Evolutionary conservation across 116 monocot genomes (phyloP), one percentile per base, ranked within the genome.

Genomic region (Cymodocea nodosa): DNA sequence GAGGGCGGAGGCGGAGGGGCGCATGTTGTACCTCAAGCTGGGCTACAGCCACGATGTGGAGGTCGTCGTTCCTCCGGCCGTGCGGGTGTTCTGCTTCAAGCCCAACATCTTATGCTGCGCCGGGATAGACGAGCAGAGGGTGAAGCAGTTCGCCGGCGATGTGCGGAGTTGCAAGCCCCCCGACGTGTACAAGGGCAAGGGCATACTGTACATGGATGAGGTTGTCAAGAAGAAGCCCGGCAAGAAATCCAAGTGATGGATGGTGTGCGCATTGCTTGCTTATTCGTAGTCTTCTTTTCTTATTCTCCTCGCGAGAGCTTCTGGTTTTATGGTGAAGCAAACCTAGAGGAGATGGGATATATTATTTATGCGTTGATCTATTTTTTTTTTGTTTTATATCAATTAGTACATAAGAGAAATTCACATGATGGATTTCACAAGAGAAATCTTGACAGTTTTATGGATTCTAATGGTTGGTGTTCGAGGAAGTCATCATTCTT

Each of bases 181-280:
- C 7, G 94, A 94, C 44, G 85, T 82, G 23, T 94, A 94, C 84
- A 94, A 90, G 58, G 94, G 94, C 22, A 94, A 94, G 71, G 94
- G 87, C 4, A 85, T 90, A 30, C 37, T 90, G 84, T 94, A 90
- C 70, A 78, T 87, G 51, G 94, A 94, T 60, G 94, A 94, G 71
- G 76, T 90, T 16, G 59, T 94, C 3, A 90, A 94, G 77, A 80
- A 81, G 69, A 94, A 94, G 67, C 85, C 78, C 60, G 90, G 89
- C 23, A 94, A 94, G 79, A 90, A 94, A 71, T 87, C 86, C 4
- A 90, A 90, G 25, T 67, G 35, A 67, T 10, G 44, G 11, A 30
- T 30, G 30, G 30, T 30, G 30, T 3, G 30, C 30, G 30, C 30
- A 30, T 30, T 30, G 30, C 30, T 30, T 30, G 30, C 30, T 30